Conservation (phyloP, 2,329 filamentous ascomycete species). For the Kalaharituber pfeilii region DNA sequence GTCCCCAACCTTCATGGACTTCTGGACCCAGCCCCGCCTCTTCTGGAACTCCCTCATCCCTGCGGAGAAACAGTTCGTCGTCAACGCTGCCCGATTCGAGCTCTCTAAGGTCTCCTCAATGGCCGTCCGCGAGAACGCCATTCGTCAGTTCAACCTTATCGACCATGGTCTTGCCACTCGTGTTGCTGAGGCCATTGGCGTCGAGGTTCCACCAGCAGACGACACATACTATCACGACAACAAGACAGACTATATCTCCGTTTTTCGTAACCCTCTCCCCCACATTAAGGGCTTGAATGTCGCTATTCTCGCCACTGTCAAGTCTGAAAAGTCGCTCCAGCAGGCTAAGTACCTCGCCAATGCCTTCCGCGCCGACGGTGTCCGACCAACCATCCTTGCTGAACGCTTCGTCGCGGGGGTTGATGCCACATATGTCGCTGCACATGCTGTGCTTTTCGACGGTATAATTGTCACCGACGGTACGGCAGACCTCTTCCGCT, state of each 20-base stretch:
- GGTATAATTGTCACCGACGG: constrained; percentile 43
- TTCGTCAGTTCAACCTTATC: constrained; percentile 51
- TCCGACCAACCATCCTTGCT: constrained; percentile 43
- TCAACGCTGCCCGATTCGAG: constrained; percentile 60
- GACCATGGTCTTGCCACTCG: constrained; percentile 48
- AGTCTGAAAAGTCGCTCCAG: constrained; percentile 30
- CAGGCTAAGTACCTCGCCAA: constrained; percentile 36
- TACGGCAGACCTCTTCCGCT: constrained; percentile 36
- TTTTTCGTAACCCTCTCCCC: constrained; percentile 40
- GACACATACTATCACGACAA: constrained; percentile 51
- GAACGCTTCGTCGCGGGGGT: constrained; percentile 40
- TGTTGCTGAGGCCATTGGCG: constrained; percentile 44
- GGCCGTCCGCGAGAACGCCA: constrained; percentile 45
- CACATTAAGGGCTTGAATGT: constrained; percentile 47
- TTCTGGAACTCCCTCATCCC: constrained; percentile 55
- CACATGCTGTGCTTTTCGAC: constrained; percentile 46
- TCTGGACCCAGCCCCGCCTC: constrained; percentile 53
- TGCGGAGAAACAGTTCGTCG: constrained; percentile 50
- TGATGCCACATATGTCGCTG: constrained; percentile 45
- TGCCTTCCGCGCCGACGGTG: constrained; percentile 34
- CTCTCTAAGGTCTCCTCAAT: constrained; percentile 40
- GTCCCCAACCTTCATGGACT: constrained; percentile 50
- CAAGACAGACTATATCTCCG: constrained; percentile 42
- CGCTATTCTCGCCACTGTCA: constrained; percentile 40
- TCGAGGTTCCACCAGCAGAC: constrained; percentile 42